Percentiles rank a stretch among this genome's conserved stretches.
These are phyloP conservation scores for Komagataella phaffii DNA, from an alignment of 805 yeast species.

Conservation along the genomic window DNA sequence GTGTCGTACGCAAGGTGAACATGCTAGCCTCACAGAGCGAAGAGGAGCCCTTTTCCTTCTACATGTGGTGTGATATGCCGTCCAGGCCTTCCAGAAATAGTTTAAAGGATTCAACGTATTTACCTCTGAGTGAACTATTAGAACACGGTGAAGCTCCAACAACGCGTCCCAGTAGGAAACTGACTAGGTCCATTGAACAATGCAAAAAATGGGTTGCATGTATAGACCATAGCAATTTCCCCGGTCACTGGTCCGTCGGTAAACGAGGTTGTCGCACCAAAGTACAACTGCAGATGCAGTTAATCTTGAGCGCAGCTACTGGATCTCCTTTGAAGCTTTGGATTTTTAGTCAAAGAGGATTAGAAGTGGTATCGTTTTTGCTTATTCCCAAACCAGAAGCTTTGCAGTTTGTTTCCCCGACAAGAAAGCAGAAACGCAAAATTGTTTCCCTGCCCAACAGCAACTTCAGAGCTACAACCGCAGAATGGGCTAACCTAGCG, in stretches of 20 bases:
- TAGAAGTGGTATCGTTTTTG: constrained; percentile 8
- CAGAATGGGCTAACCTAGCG: neutral
- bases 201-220: constrained; percentile 11
- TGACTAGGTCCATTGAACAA: neutral
- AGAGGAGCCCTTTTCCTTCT: neutral
- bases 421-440: neutral
- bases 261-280: constrained; percentile 6
- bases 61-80: neutral
- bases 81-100: neutral
- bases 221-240: constrained; percentile 15
- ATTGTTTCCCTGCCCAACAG: neutral
- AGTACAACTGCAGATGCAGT: neutral
- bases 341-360: constrained; percentile 7
- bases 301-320: neutral
- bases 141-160: neutral
- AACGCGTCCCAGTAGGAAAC: neutral
- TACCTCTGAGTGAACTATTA: neutral
- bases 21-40: neutral
- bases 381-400: neutral
- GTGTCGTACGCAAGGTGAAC: neutral
- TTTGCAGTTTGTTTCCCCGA: neutral
- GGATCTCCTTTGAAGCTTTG: neutral
- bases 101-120: neutral
- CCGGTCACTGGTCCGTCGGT: constrained; percentile 17
- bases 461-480: neutral